A percentile compares a stretch with the other conserved stretches of the same genome.
phyloP scores from a whole-genome alignment of 208 protist genomes.

The Endotrypanum monterogeii region DNA sequence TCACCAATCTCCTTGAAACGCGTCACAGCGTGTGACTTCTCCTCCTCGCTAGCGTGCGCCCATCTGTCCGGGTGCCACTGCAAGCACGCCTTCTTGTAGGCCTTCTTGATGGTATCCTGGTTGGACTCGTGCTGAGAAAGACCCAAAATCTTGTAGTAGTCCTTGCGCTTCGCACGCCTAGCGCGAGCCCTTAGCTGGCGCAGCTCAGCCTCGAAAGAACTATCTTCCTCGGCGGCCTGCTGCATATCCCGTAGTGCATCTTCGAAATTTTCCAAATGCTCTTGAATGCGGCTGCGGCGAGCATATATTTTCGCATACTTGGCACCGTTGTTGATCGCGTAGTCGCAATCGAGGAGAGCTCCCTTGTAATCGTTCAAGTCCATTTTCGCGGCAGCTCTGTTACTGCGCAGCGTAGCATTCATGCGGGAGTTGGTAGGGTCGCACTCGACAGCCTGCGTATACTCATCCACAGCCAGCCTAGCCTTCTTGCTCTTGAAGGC shows the following conservation, averaged over 20 bases:
- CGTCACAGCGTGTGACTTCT: constrained; percentile 76
- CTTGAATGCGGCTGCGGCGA: constrained; percentile 79
- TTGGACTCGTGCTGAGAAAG: constrained; percentile 69
- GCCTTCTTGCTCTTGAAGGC: constrained; percentile 79
- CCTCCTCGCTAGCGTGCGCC: constrained; percentile 68
- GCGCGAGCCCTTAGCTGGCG: constrained; percentile 56
- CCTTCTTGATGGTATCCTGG: constrained; percentile 71
- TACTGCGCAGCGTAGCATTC: constrained; percentile 82
- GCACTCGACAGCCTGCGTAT: constrained; percentile 73
- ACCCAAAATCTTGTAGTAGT: constrained; percentile 93
- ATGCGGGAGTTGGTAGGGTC: constrained; percentile 79
- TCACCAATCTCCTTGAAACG: constrained; percentile 91
- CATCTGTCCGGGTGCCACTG: constrained; percentile 95
- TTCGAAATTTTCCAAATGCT: constrained; percentile 85
- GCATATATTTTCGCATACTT: constrained; percentile 88
- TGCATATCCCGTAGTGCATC: constrained; percentile 90
- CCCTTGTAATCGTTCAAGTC: constrained; percentile 86
- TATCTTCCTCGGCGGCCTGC: constrained; percentile 73
- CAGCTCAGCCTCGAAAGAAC: constrained; percentile 57
- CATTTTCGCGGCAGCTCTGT: constrained; percentile 89
- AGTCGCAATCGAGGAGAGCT: constrained; percentile 90
- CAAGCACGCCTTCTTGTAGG: constrained; percentile 87
- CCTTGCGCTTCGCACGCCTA: constrained; percentile 80
- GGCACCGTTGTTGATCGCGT: constrained; percentile 88
- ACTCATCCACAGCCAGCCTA: constrained; percentile 72